These are phyloP conservation scores for Pelargonium nanum DNA, from an alignment of 345 rosid species.

Conservation along the genomic window DNA sequence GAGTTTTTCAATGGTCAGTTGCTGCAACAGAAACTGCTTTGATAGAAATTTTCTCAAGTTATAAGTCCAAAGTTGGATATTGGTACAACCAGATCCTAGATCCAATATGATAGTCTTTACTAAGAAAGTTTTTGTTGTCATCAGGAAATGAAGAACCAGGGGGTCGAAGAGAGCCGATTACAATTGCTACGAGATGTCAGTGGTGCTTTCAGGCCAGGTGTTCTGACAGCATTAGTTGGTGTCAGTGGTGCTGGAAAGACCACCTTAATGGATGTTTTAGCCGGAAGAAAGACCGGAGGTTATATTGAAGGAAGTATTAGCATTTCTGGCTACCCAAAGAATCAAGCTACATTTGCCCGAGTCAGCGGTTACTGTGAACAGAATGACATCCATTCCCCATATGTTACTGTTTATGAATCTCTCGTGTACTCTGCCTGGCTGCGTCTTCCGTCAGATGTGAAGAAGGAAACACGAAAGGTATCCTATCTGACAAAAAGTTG, in stretches of 20 bases:
- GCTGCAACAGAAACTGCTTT: background rate
- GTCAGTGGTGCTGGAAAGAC: slow-evolving; percentile 48
- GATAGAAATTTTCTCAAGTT: background rate
- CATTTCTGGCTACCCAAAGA: slow-evolving; percentile 38
- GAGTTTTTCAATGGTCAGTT: too few species aligned
- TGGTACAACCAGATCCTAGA: too few species aligned
- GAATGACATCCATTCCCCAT: slow-evolving; percentile 19
- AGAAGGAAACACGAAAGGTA: slow-evolving; percentile 13
- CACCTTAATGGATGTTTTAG: slow-evolving; percentile 41
- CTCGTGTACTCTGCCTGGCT: slow-evolving; percentile 24
- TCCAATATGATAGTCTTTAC: too few species aligned
- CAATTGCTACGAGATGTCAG: slow-evolving; percentile 32
- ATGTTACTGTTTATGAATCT: slow-evolving; percentile 20
- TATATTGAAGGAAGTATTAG: slow-evolving; percentile 30
- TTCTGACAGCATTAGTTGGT: slow-evolving; percentile 38
- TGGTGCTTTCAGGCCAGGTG: slow-evolving; percentile 37
- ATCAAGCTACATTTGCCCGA: slow-evolving; percentile 26
- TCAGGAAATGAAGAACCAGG: slow-evolving; percentile 43
- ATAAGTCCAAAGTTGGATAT: too few species aligned
- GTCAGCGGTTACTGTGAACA: slow-evolving; percentile 22
- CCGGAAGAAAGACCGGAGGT: slow-evolving; percentile 42
- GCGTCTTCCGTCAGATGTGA: slow-evolving; percentile 15
- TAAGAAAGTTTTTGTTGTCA: background rate
- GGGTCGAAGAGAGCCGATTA: slow-evolving; percentile 28
- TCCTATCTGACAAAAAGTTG: too few species aligned